These are phyloP conservation scores for Metschnikowia kofuensis DNA, from an alignment of 805 yeast genomes.

Conservation along the genomic window DNA sequence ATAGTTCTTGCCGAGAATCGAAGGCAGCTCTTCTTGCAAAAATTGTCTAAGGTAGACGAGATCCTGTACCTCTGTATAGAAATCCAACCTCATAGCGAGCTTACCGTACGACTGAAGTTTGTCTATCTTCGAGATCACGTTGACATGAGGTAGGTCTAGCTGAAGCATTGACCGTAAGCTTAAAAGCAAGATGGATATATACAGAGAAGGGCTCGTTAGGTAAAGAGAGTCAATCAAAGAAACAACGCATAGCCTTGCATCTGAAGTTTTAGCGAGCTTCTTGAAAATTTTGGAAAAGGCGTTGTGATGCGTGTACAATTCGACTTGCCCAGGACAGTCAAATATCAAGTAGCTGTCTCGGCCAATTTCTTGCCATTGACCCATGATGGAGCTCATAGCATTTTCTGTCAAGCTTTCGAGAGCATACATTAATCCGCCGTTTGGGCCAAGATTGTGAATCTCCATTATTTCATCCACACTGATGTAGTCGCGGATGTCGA, in stretches of 20 bases:
- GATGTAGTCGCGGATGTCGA: constrained; percentile 76
- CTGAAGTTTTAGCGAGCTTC: constrained; percentile 51
- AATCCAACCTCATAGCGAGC: constrained; percentile 78
- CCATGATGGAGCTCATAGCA: constrained; percentile 50
- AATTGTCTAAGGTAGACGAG: constrained; percentile 63
- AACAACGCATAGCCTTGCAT: constrained; percentile 77
- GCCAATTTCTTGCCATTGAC: constrained; percentile 16
- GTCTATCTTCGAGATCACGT: constrained; percentile 91
- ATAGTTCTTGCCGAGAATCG: constrained; percentile 57
- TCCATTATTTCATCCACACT: constrained; percentile 78
- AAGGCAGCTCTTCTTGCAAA: constrained; percentile 69
- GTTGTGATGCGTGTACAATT: constrained; percentile 85
- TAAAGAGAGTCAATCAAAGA: constrained; percentile 81
- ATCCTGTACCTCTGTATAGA: constrained; percentile 91
- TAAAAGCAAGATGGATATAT: constrained; percentile 74
- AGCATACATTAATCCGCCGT: constrained; percentile 90
- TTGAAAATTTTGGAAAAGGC: constrained; percentile 69
- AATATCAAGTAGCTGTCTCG: constrained; percentile 63
- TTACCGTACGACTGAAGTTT: constrained; percentile 72
- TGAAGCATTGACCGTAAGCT: constrained; percentile 91
- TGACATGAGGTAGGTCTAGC: constrained; percentile 87
- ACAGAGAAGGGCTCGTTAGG: constrained; percentile 83
- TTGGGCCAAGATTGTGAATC: constrained; percentile 71
- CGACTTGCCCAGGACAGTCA: constrained; percentile 97
- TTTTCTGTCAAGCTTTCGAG: constrained; percentile 58